Conservation (phyloP, 495 filamentous ascomycete species). For the Penicillium lividum region DNA sequence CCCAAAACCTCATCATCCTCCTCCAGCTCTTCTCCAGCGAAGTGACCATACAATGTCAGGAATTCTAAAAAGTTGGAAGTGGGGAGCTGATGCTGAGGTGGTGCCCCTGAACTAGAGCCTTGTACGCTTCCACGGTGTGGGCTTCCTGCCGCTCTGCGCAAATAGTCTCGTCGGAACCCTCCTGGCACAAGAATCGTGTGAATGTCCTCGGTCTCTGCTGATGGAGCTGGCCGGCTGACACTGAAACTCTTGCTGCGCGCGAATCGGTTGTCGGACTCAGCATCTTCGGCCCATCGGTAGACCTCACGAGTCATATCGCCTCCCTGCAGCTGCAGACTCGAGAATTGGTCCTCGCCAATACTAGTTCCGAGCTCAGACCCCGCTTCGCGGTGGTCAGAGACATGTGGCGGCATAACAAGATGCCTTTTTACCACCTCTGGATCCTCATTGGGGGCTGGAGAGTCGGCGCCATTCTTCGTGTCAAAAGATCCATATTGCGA, state of each 20-base stretch:
- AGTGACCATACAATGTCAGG: slow-evolving; percentile 91
- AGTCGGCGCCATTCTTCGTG: slow-evolving; percentile 47
- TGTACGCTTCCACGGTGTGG: slow-evolving; percentile 53
- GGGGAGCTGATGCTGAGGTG: slow-evolving; percentile 60
- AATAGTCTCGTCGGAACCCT: slow-evolving; percentile 86
- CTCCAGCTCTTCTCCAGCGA: slow-evolving; percentile 92
- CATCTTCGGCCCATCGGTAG: slow-evolving; percentile 91
- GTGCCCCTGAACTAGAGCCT: slow-evolving; percentile 35
- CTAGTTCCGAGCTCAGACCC: slow-evolving; percentile 47
- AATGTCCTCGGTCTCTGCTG: slow-evolving; percentile 78
- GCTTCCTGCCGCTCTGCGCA: slow-evolving; percentile 67
- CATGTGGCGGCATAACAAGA: slow-evolving; percentile 67
- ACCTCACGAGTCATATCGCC: slow-evolving; percentile 93
- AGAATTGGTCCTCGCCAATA: slow-evolving; percentile 74
- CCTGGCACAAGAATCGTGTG: slow-evolving; percentile 87
- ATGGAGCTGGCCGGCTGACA: slow-evolving; percentile 69
- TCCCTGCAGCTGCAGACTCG: slow-evolving; percentile 85
- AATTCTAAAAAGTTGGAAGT: slow-evolving; percentile 95
- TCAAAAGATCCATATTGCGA: slow-evolving; percentile 84
- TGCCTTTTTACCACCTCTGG: slow-evolving; percentile 80
- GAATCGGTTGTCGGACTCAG: slow-evolving; percentile 53
- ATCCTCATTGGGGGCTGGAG: slow-evolving; percentile 64
- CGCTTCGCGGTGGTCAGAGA: slow-evolving; percentile 38
- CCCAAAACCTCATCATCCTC: slow-evolving; percentile 88
- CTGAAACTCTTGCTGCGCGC: slow-evolving; percentile 82